These are phyloP conservation scores for Mallotus nudiflorus DNA, from an alignment of 345 rosid species.

Conservation along the genomic window DNA sequence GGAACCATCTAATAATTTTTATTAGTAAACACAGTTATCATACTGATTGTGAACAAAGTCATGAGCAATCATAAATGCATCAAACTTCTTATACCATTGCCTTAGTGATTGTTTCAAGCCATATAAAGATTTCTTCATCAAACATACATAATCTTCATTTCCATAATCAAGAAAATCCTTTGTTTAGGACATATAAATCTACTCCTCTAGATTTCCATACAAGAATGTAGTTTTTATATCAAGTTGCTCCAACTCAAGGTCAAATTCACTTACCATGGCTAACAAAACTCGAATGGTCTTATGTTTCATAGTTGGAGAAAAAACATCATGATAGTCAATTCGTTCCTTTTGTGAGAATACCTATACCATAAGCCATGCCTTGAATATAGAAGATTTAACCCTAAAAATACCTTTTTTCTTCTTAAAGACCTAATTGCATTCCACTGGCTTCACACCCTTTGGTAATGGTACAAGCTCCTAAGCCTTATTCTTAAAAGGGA, in stretches of 20 bases:
- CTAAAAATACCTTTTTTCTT: not conserved
- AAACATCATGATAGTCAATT: conserved; percentile 1
- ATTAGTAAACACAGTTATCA: too few relatives aligned
- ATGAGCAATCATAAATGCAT: not conserved
- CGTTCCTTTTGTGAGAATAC: not conserved
- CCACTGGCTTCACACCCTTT: not conserved
- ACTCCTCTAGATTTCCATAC: not conserved
- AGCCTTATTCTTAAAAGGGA: not conserved
- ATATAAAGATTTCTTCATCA: not conserved
- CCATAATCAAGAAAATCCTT: not conserved
- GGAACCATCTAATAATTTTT: not conserved
- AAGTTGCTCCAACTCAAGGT: not conserved
- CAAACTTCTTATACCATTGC: conserved; percentile 10
- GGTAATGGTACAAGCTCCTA: not conserved
- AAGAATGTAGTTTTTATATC: too few relatives aligned
- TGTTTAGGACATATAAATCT: not conserved
- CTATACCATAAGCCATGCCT: not conserved
- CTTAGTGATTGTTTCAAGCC: conserved; percentile 1
- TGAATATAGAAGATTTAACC: not conserved
- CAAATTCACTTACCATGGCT: not conserved
- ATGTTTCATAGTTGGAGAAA: too few relatives aligned
- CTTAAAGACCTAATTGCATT: not conserved
- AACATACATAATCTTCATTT: too few relatives aligned
- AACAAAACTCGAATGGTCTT: not conserved
- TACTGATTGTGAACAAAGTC: too few relatives aligned